Evolutionary conservation across 768 basidiomycete species (phyloP).

Genomic region (Tylopilus subfusipes): DNA sequence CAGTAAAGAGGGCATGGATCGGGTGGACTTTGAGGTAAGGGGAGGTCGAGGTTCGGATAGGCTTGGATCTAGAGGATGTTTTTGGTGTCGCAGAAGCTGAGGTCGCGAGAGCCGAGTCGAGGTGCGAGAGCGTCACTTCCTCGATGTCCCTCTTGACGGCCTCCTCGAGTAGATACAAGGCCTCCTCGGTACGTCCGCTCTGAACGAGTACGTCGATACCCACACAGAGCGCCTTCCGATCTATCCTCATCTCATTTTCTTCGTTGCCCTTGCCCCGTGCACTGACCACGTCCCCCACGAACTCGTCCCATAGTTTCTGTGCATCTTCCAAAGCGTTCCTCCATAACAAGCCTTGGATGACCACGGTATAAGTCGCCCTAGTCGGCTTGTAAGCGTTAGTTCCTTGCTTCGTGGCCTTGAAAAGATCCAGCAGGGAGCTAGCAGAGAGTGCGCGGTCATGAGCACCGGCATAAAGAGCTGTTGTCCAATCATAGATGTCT

Average conservation of each 20-base stretch:
- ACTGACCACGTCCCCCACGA: slow-evolving; percentile 22
- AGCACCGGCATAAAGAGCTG: slow-evolving; percentile 43
- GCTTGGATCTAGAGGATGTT: neutral
- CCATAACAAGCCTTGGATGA: slow-evolving; percentile 51
- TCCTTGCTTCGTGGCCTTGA: slow-evolving; percentile 30
- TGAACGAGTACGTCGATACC: slow-evolving; percentile 51
- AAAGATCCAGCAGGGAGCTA: slow-evolving; percentile 36
- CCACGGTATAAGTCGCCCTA: slow-evolving; percentile 48
- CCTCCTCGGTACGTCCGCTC: slow-evolving; percentile 41
- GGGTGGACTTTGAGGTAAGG: slow-evolving; percentile 23
- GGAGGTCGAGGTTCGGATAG: neutral
- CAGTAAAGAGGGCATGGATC: slow-evolving; percentile 44
- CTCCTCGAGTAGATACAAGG: slow-evolving; percentile 49
- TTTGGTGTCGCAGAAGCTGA: neutral
- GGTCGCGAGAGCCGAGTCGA: neutral
- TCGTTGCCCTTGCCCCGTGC: neutral
- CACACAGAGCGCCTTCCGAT: slow-evolving; percentile 44
- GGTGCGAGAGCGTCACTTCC: neutral
- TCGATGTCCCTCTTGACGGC: slow-evolving; percentile 28
- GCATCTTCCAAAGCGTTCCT: slow-evolving; percentile 42
- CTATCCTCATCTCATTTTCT: slow-evolving; percentile 31
- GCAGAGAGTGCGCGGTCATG: slow-evolving; percentile 36
- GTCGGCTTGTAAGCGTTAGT: slow-evolving; percentile 37
- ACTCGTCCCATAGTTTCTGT: slow-evolving; percentile 40
- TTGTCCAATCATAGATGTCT: slow-evolving; percentile 47